Evolutionary conservation across 768 basidiomycete species (phyloP).

Genomic region (Xerocomus spinulosus): DNA sequence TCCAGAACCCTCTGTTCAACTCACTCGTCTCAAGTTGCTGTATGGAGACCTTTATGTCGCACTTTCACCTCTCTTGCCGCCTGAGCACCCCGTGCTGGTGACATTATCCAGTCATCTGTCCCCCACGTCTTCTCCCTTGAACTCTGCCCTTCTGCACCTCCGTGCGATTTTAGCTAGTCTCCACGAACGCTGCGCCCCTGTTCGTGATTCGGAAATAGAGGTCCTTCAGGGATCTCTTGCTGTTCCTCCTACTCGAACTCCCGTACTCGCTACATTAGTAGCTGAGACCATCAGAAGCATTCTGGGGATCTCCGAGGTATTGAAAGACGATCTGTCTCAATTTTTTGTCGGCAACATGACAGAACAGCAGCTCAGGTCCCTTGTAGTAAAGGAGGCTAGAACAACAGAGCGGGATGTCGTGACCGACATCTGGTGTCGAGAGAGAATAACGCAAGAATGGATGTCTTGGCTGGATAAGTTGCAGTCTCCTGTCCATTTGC

Average conservation of each 20-base stretch:
- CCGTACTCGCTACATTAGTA: conserved; percentile 46
- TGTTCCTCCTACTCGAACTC: conserved; percentile 24
- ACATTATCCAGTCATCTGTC: conserved; percentile 55
- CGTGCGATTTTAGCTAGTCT: conserved; percentile 50
- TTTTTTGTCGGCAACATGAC: conserved; percentile 63
- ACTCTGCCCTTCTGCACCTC: conserved; percentile 50
- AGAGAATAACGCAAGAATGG: conserved; percentile 23
- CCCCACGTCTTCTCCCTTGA: conserved; percentile 65
- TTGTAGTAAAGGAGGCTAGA: conserved; percentile 52
- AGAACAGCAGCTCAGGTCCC: conserved; percentile 50
- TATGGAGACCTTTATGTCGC: conserved; percentile 50
- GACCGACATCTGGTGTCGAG: conserved; percentile 45
- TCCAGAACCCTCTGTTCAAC: conserved; percentile 53
- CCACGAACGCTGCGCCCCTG: conserved; percentile 61
- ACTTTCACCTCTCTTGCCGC: conserved; percentile 56
- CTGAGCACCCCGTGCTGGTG: conserved; percentile 44
- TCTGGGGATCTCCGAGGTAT: conserved; percentile 50
- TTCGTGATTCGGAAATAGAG: conserved; percentile 54
- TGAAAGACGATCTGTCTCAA: conserved; percentile 66
- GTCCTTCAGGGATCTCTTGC: conserved; percentile 35
- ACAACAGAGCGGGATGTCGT: conserved; percentile 51
- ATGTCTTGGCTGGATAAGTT: conserved; percentile 18
- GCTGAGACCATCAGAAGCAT: conserved; percentile 44
- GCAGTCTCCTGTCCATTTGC: conserved; percentile 4
- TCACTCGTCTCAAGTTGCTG: conserved; percentile 53